A percentile compares a stretch with the other conserved stretches of the same genome.
Evolutionary conservation across 352 stramenopile species (phyloP).

Genomic region (Phytopythium aichiense): DNA sequence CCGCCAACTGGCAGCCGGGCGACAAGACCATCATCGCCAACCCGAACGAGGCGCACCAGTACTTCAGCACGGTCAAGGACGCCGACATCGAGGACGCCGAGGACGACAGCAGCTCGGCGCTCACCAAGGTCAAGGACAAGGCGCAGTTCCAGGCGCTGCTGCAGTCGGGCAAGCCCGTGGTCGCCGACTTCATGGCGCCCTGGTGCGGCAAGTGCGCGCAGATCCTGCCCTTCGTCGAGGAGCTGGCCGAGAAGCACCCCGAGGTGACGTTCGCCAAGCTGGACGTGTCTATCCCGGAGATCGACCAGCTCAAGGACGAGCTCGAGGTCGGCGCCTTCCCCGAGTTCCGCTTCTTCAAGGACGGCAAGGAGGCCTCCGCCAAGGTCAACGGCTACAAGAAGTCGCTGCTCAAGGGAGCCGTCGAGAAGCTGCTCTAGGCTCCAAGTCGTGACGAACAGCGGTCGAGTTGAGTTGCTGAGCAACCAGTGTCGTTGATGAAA

Average conservation of each 20-base stretch:
- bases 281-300: conserved; percentile 65
- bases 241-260: conserved; percentile 57
- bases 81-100: conserved; percentile 30
- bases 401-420: conserved; percentile 63
- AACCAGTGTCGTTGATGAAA: no score
- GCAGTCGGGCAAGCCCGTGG: conserved; percentile 62
- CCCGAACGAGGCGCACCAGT: conserved; percentile 76
- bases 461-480: no score
- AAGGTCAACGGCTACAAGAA: conserved; percentile 87
- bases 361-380: conserved; percentile 65
- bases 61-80: conserved; percentile 74
- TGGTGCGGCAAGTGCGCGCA: conserved; percentile 87
- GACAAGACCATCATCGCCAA: conserved; percentile 88
- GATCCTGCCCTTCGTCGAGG: conserved; percentile 73
- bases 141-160: conserved; percentile 56
- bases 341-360: conserved; percentile 86
- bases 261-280: conserved; percentile 79
- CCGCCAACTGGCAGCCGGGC: conserved; percentile 91
- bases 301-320: conserved; percentile 73
- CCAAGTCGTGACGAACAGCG: no score
- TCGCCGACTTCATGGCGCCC: conserved; percentile 82
- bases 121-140: conserved; percentile 61
- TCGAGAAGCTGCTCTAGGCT: conserved; percentile 46
- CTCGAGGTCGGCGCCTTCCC: conserved; percentile 68
- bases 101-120: conserved; percentile 30